Evolutionary conservation across 495 filamentous ascomycete genomes (phyloP), one percentile per base, ranked within the genome.

Genomic region (Neurospora sp.): DNA sequence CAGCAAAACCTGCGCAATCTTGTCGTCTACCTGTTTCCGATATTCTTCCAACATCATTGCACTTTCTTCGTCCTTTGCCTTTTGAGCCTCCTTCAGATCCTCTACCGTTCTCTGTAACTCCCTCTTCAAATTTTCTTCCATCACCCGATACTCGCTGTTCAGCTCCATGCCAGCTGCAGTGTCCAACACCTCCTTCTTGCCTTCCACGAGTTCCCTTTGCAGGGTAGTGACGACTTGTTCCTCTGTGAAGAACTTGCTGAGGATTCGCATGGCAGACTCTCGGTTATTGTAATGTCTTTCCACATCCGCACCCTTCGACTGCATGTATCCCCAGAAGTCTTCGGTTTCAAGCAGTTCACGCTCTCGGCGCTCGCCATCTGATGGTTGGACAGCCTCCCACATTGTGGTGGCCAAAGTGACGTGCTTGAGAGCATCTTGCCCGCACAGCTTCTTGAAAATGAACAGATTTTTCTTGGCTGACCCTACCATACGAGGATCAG

Each of bases 401-500:
- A 83, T 81, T 0, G 83, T 86, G 18, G 86, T 87, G 2, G 75
- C 80, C 0, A 88, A 78, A 0, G 84, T 72, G 14, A 88, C 85
- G 0, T 80, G 80, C 11, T 76, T 70, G 31, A 87, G 72, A n/a
- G 71, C 78, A 1, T 82, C 72, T 0, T 76, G 62, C 0, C 86
- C 87, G 70, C 83, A 85, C 0, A 88, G 74, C 66, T 82, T 77
- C n/a, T 79, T 75, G 74, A 88, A 87, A 75, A 85, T 84, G n/a
- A 41, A 44, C 0, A 89, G 42, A 44, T 85, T 86, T 7, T 77
- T 79, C 37, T 74, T 76, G 14, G 83, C 81, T 0, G 85, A 82
- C 0, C 84, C 83, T 38, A 75, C 23, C 75, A 88, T 79, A 0
- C 84, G 74, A 0, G 71, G 49, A 31, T 87, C 81, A 5, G 72